Evolutionary conservation across 306 rosid species (phyloP).

Genomic region (Albizia julibrissin): DNA sequence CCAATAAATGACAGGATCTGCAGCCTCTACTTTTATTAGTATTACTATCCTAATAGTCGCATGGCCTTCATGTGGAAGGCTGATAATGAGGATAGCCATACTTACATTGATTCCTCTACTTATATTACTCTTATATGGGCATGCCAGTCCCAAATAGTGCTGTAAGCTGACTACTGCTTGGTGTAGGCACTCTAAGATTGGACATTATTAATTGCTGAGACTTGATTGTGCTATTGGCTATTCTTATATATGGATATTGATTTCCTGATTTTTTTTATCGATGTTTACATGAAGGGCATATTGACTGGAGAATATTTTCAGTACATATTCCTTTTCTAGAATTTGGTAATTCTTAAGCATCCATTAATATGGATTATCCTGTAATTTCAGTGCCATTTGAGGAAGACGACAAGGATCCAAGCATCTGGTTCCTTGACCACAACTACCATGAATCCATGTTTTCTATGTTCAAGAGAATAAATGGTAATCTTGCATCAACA

Average conservation of each 20-base stretch:
- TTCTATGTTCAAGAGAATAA: constrained; percentile 81
- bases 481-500: constrained; percentile 41
- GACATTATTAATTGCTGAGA: neutral
- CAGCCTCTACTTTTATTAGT: neutral
- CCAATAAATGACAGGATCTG: neutral
- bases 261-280: neutral
- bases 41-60: neutral
- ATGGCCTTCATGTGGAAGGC: neutral
- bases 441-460: constrained; percentile 76
- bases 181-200: neutral
- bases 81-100: neutral
- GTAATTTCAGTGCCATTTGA: constrained; percentile 64
- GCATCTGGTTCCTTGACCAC: constrained; percentile 82
- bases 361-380: neutral
- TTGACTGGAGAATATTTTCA: neutral
- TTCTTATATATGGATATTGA: neutral
- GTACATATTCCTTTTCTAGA: neutral
- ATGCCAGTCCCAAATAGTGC: neutral
- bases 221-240: neutral
- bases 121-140: neutral
- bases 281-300: neutral
- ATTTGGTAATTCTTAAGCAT: neutral
- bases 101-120: neutral
- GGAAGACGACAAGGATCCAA: constrained; percentile 69
- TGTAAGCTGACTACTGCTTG: neutral